Base-by-base conservation (phyloP, 2,329 filamentous ascomycete species). In the Sarocladium oryzae region DNA sequence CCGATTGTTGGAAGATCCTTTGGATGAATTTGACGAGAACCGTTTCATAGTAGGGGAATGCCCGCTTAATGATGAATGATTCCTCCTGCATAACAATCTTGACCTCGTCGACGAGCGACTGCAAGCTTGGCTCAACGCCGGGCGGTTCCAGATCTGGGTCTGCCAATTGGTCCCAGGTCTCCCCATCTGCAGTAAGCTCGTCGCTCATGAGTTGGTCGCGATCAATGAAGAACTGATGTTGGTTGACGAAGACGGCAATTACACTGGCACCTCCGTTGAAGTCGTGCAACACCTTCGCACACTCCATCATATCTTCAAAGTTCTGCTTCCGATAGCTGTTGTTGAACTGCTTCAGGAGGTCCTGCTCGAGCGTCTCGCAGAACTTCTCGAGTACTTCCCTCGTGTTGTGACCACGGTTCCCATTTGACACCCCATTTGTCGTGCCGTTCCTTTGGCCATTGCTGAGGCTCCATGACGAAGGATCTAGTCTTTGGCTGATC, bases 221-320 rank as follows among this genome's bases (percentile, higher is more conserved):
- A 64, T 97, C 93, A 63, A 99, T 96, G 71, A 99, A 99, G 77
- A 99, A 99, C 63, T 96, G 90, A 69, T 99, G 95, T 67, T 99
- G 93, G 64, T 99, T 99, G 63, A 99, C 92, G 67, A 97, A 99
- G 10, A 92, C 78, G 13, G 89, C 92, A 67, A 96, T 95, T 54
- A 97, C 93, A 65, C 91, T 97, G 52, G 89, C 84, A 49, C 93
- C 93, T 50, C 93, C 90, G 66, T 92, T 96, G 76, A 99, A 99
- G 69, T 97, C 93, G 64, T 93, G 81, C 55, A 99, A 75, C 37
- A 96, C 93, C 61, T 88, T 88, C 51, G 95, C 89, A 65, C 93
- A 99, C 65, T 97, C 93, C 71, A 89, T 86, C 95, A 99, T 99
- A 61, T 95, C 91, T 58, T 96, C 89, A 63, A 95, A 96, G 69